These are phyloP conservation scores for Aspergillus panamensis DNA, from an alignment of 495 filamentous ascomycete species.

Conservation along the genomic window DNA sequence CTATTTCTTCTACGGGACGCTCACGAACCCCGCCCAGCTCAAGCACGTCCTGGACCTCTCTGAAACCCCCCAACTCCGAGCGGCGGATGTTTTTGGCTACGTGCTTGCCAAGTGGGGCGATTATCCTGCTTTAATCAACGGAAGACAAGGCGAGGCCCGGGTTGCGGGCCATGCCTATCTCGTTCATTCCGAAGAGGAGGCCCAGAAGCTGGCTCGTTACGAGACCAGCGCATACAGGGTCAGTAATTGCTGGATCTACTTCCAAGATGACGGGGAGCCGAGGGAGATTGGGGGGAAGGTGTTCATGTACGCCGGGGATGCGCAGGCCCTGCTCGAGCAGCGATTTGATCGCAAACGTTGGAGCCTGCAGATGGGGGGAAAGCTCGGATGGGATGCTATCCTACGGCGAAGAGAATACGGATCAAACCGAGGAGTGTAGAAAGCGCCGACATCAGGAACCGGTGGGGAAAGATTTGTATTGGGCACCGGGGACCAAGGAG, in stretches of 20 bases:
- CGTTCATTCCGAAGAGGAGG: conserved; percentile 19
- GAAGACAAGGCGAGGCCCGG: conserved; percentile 16
- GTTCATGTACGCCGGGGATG: conserved; percentile 21
- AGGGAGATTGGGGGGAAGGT: conserved; percentile 9
- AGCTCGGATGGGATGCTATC: no score
- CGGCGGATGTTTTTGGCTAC: conserved; percentile 21
- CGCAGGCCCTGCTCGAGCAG: conserved; percentile 16
- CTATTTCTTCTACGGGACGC: conserved; percentile 27
- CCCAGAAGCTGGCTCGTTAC: conserved; percentile 19
- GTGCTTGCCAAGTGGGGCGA: conserved; percentile 24
- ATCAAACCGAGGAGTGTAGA: no score
- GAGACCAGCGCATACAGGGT: conserved; percentile 23
- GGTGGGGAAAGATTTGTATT: no score
- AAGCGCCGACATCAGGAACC: no score
- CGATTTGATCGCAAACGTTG: conserved; percentile 22
- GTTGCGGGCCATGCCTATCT: conserved; percentile 20
- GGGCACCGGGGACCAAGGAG: no score
- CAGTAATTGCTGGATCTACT: conserved; percentile 14
- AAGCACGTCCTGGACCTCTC: conserved; percentile 20
- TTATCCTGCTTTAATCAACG: conserved; percentile 24
- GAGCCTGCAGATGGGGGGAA: conserved; percentile 10
- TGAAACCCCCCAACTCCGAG: conserved; percentile 18
- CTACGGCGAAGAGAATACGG: no score
- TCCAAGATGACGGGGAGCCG: conserved; percentile 9
- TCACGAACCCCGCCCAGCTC: conserved; percentile 16